Evolutionary conservation across 306 rosid genomes (phyloP).

Genomic region (Gastrolobium bilobum): DNA sequence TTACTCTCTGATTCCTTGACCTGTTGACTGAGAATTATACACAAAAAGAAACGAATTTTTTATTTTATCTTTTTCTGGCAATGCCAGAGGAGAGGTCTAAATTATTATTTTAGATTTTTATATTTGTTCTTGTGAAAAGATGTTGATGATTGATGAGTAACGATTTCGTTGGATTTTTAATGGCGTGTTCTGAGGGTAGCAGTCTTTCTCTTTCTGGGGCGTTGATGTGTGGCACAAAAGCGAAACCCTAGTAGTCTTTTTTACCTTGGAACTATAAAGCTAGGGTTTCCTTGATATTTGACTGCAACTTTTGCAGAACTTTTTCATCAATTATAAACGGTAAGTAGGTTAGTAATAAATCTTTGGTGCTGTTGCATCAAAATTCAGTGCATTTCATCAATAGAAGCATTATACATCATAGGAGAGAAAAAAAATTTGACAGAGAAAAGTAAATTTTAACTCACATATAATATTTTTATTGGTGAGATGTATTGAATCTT

Average conservation of each 20-base stretch:
- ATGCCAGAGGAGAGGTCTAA: conserved; percentile 20
- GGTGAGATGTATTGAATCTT: too few species aligned
- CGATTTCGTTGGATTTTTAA: conserved; percentile 51
- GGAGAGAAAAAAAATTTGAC: too few species aligned
- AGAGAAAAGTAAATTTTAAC: too few species aligned
- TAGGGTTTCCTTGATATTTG: conserved; percentile 59
- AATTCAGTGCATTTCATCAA: too few species aligned
- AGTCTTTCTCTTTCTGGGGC: conserved; percentile 50
- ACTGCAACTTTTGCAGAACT: conserved; percentile 60
- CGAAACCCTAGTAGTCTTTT: conserved; percentile 48
- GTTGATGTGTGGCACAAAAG: conserved; percentile 15
- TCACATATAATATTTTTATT: too few species aligned
- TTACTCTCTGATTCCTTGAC: conserved; percentile 41
- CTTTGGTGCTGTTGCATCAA: too few species aligned
- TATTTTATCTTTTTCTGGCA: too few species aligned
- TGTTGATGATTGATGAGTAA: conserved; percentile 36
- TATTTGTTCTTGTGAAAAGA: conserved; percentile 23
- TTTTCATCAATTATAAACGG: conserved; percentile 54
- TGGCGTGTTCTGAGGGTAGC: conserved; percentile 45
- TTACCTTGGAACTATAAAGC: conserved; percentile 46
- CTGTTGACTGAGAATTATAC: conserved; percentile 37
- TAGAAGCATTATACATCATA: too few species aligned
- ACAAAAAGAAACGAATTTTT: conserved; percentile 38
- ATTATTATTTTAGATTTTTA: conserved; percentile 29
- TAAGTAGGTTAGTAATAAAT: too few species aligned